phyloP scores from a whole-genome alignment of 306 rosid genomes.

The Gillenia trifoliata region DNA sequence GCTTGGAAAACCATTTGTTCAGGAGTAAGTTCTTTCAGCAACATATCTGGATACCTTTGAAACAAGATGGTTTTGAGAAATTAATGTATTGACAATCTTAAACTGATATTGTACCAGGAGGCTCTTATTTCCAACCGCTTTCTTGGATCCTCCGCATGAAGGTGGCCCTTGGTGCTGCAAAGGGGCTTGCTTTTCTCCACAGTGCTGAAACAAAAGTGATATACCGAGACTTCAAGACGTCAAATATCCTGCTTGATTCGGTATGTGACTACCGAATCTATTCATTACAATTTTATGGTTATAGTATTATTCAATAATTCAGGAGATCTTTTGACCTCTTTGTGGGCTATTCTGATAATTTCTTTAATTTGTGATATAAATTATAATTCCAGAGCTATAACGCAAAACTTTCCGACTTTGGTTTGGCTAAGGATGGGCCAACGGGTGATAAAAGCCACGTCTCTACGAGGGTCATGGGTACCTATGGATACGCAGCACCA shows the following conservation, averaged over 20 bases:
- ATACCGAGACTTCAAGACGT: conserved; percentile 48
- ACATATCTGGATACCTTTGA: background rate
- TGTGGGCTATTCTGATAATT: background rate
- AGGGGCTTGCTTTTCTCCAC: conserved; percentile 51
- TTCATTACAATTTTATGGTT: background rate
- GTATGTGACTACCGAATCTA: conserved; percentile 15
- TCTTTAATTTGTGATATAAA: background rate
- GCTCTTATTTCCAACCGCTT: conserved; percentile 55
- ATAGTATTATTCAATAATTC: too few species aligned
- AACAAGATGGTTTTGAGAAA: background rate
- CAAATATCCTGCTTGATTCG: conserved; percentile 42
- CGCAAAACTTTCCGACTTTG: conserved; percentile 52
- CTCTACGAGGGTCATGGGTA: conserved; percentile 53
- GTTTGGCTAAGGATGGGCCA: conserved; percentile 56
- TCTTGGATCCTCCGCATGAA: conserved; percentile 49
- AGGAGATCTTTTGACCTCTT: background rate
- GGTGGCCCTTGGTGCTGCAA: conserved; percentile 51
- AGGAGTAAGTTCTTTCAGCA: conserved; percentile 30
- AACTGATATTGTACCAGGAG: conserved; percentile 23
- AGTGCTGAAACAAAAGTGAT: conserved; percentile 44
- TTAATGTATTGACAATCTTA: background rate
- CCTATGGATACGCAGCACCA: conserved; percentile 55
- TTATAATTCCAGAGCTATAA: conserved; percentile 35
- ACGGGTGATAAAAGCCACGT: conserved; percentile 52
- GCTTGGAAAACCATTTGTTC: conserved; percentile 54